Conservation (phyloP, 164 flowering plant species). For the Buxus sempervirens region DNA sequence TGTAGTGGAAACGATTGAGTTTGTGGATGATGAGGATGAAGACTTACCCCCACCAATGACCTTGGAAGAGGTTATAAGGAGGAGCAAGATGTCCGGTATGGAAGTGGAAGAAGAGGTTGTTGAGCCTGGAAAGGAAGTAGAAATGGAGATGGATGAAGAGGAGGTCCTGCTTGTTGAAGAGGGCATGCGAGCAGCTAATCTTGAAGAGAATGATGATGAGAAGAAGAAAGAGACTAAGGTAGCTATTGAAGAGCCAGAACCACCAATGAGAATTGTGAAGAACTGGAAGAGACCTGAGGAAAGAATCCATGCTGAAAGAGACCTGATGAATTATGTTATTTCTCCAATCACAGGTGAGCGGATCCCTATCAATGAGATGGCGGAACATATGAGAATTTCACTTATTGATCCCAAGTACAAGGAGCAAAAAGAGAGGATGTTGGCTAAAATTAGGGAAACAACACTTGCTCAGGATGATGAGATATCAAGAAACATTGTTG, state of each 20-base stretch:
- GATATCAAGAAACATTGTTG: conserved; percentile 88
- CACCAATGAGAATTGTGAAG: conserved; percentile 95
- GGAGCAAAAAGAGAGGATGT: conserved; percentile 98
- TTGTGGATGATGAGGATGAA: conserved; percentile 98
- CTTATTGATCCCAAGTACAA: conserved; percentile 98
- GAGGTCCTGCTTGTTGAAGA: conserved; percentile 93
- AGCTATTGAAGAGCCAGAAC: conserved; percentile 60
- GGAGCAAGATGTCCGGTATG: conserved; percentile 70
- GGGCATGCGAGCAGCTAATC: conserved; percentile 82
- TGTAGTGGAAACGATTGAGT: conserved; percentile 87
- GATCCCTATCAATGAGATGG: conserved; percentile 89
- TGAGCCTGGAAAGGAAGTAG: conserved; percentile 89
- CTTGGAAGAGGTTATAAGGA: conserved; percentile 91
- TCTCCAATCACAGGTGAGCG: conserved; percentile 97
- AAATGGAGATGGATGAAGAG: conserved; percentile 99
- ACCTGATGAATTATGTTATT: conserved; percentile 77
- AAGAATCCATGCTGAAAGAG: conserved; percentile 84
- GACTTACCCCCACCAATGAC: conserved; percentile 96
- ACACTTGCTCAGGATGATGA: conserved; percentile 99
- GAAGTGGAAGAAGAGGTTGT: conserved; percentile 58
- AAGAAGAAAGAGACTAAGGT: conserved; percentile 38
- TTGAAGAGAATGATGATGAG: conserved; percentile 61
- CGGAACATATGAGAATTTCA: conserved; percentile 97
- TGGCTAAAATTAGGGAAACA: conserved; percentile 93
- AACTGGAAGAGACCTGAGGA: conserved; percentile 99